Percentiles rank a stretch among this genome's conserved stretches.
phyloP scores from a whole-genome alignment of 2,329 filamentous ascomycete genomes.

The Teratosphaeria epicoccoides region DNA sequence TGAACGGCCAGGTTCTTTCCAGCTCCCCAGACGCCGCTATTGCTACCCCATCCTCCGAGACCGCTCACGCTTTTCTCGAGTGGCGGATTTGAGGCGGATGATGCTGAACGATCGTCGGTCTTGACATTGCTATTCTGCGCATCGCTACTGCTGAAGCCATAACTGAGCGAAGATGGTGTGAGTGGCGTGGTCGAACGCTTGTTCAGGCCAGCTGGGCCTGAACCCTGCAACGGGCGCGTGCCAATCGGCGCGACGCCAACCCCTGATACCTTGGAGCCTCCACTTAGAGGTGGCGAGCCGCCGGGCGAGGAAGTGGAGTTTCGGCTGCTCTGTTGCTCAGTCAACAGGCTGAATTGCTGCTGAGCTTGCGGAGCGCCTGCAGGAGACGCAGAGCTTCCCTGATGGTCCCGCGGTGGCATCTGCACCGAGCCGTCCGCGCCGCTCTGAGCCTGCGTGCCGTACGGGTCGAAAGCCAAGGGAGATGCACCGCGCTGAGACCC shows the following conservation, averaged over 20 bases:
- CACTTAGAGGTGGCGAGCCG: constrained; percentile 60
- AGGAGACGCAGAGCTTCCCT: constrained; percentile 71
- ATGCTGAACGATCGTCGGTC: constrained; percentile 45
- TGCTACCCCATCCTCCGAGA: constrained; percentile 62
- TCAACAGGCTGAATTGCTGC: constrained; percentile 31
- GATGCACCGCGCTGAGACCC: constrained; percentile 64
- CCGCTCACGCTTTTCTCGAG: constrained; percentile 34
- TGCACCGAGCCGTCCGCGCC: constrained; percentile 44
- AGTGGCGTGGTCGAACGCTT: constrained; percentile 85
- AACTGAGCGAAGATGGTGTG: constrained; percentile 68
- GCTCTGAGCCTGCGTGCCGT: constrained; percentile 43
- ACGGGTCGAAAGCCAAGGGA: constrained; percentile 68
- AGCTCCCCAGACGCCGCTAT: constrained; percentile 74
- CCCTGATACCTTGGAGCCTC: constrained; percentile 47
- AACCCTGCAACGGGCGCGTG: constrained; percentile 62
- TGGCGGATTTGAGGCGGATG: constrained; percentile 48
- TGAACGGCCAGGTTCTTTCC: constrained; percentile 70
- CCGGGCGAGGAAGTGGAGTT: constrained; percentile 81
- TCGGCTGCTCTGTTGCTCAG: constrained; percentile 56
- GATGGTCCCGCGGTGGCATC: constrained; percentile 39
- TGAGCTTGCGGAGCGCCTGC: constrained; percentile 51
- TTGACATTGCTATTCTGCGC: constrained; percentile 40
- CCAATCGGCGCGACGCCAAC: constrained; percentile 82
- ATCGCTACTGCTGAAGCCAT: constrained; percentile 51
- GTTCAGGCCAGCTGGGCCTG: constrained; percentile 52